Base-by-base conservation (phyloP, 2,329 filamentous ascomycete genomes). In the Xylariaceae sp. region DNA sequence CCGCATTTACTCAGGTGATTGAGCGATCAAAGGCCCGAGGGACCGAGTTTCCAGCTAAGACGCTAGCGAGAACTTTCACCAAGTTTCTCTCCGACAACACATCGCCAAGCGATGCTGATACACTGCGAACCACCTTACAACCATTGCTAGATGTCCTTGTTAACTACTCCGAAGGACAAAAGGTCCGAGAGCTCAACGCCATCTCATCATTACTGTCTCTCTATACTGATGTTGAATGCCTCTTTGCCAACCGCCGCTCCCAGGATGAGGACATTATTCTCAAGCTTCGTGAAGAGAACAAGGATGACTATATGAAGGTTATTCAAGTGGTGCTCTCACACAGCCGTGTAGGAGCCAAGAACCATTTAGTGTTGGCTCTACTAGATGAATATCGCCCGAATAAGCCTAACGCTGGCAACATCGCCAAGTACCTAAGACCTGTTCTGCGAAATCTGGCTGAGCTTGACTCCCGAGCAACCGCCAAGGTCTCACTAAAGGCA, bases 401-500 rank as follows among this genome's bases (percentile, higher is more conserved):
- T 79, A 94, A 89, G 78, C 92, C 94, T 39, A 87, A 89, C 59
- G 87, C 89, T 55, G 91, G 91, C 67, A 95, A 94, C 67, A 86
- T 97, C 50, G 87, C 83, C 72, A 96, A 95, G 73, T 85, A 92
- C 74, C 87, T 99, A 73, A 89, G 92, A 64, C 84, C 87, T 3
- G 82, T 89, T 15, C 83, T 99, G 21, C 89, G 89, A 70, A 89
- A 88, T 74, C 81, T 99, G 63, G 92, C 94, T 0, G 94, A 99
- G 72, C 84, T 99, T 11, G 91, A 96, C 75, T 92, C 89, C 76
- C 76, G 85, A 78, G 69, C 82, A 44, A 94, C 93, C 9, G 91
- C 93, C 62, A 99, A 97, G 85, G 93, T 99, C 35, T 91, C 93
- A 0, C 83, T 99, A 63, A 99, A 99, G 81, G 93, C 94, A 39